These are phyloP conservation scores for Leucocoprinus birnbaumii DNA, from an alignment of 768 basidiomycete genomes.

Conservation along the genomic window DNA sequence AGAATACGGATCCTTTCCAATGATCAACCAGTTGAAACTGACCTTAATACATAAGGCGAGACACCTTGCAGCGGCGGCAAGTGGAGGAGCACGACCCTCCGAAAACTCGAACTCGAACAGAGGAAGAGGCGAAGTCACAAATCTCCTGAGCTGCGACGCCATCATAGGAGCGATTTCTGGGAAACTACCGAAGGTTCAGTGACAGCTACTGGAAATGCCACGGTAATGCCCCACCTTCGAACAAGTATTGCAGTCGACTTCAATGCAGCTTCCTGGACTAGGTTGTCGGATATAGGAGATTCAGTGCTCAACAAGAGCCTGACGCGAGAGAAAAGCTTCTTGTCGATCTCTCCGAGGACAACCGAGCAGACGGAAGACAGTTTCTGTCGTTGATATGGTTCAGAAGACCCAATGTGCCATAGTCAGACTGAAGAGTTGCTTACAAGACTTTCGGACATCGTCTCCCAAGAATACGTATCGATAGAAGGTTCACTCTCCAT, in stretches of 20 bases:
- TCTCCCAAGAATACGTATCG: slow-evolving; percentile 92
- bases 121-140: slow-evolving; percentile 83
- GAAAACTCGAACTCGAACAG: slow-evolving; percentile 88
- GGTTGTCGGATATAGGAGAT: slow-evolving; percentile 76
- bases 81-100: slow-evolving; percentile 70
- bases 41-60: slow-evolving; percentile 89
- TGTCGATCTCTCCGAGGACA: slow-evolving; percentile 65
- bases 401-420: not conserved
- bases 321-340: slow-evolving; percentile 65
- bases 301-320: slow-evolving; percentile 76
- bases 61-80: slow-evolving; percentile 86
- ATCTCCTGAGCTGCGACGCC: slow-evolving; percentile 78
- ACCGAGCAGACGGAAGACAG: slow-evolving; percentile 79
- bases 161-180: slow-evolving; percentile 73
- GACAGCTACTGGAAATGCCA: not conserved
- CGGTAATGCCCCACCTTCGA: slow-evolving; percentile 54
- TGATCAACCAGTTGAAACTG: slow-evolving; percentile 9
- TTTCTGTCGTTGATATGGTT: slow-evolving; percentile 52
- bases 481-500: slow-evolving; percentile 77
- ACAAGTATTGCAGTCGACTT: slow-evolving; percentile 84
- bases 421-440: slow-evolving; percentile 18
- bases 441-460: slow-evolving; percentile 88
- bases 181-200: slow-evolving; percentile 48
- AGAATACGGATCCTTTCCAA: not conserved
- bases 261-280: slow-evolving; percentile 87